phyloP scores from a whole-genome alignment of 441 rosid genomes.

The Euphorbia schlechtendalii region DNA sequence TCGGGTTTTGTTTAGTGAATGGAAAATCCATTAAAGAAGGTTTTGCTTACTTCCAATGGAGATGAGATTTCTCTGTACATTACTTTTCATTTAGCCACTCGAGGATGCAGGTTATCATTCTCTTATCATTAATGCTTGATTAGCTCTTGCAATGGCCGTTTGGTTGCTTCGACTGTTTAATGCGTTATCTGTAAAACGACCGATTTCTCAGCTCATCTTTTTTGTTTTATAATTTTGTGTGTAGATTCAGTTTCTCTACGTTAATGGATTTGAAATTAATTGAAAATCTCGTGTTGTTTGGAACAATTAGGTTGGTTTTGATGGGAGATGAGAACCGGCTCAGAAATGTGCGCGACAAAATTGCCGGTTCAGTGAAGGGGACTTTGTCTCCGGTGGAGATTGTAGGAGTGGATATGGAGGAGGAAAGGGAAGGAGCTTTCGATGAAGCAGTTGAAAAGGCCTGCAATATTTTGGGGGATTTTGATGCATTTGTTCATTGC shows the following conservation, averaged over 20 bases:
- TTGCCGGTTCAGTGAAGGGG: slow-evolving; percentile 28
- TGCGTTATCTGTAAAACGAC: not conserved
- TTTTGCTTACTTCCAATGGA: slow-evolving; percentile 65
- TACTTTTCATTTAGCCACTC: slow-evolving; percentile 58
- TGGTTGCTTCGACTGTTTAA: slow-evolving; percentile 9
- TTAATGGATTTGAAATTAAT: not conserved
- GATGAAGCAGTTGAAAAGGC: slow-evolving; percentile 66
- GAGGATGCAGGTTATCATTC: slow-evolving; percentile 59
- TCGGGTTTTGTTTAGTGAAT: no score
- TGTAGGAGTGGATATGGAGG: slow-evolving; percentile 68
- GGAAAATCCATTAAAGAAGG: slow-evolving; percentile 38
- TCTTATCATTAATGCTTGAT: not conserved
- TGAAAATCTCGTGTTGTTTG: not conserved
- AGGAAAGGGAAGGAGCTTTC: slow-evolving; percentile 48
- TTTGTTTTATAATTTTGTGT: no score
- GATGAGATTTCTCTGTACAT: slow-evolving; percentile 63
- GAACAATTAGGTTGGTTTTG: slow-evolving; percentile 52
- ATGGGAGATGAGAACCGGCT: slow-evolving; percentile 61
- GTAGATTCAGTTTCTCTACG: not conserved
- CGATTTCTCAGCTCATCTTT: no score
- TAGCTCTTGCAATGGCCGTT: not conserved
- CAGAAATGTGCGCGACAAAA: slow-evolving; percentile 32
- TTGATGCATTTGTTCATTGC: slow-evolving; percentile 78
- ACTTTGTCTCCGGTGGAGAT: slow-evolving; percentile 35
- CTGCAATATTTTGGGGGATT: slow-evolving; percentile 37